Percentiles rank a stretch among this genome's conserved stretches.
Conservation (phyloP, 2,329 filamentous ascomycete species). For the Pseudogymnoascus sp. region DNA sequence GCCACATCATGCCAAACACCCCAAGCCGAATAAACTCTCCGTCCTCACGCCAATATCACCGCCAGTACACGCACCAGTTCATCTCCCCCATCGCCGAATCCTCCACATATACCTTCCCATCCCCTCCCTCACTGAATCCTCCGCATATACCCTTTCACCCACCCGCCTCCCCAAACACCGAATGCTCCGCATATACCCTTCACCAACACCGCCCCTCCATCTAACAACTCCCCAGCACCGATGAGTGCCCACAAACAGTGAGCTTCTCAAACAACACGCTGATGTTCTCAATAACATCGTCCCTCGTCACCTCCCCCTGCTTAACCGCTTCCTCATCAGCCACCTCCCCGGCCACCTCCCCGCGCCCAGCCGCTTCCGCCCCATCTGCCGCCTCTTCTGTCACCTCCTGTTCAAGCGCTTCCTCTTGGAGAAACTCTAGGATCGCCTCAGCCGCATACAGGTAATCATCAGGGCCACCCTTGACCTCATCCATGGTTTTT, state of each 20-base stretch:
- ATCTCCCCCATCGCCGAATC: too few species aligned
- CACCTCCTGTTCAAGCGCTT: not conserved
- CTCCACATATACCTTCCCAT: not conserved
- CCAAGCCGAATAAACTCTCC: not conserved
- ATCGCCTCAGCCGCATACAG: conserved; percentile 28
- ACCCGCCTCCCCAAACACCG: not conserved
- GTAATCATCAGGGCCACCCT: conserved; percentile 18
- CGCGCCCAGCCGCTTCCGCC: not conserved
- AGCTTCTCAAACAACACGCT: not conserved
- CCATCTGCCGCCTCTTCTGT: not conserved
- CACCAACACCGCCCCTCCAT: not conserved
- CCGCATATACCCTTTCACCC: not conserved
- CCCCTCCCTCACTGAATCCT: not conserved
- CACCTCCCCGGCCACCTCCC: not conserved
- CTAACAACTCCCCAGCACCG: not conserved
- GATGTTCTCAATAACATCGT: not conserved
- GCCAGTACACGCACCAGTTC: not conserved
- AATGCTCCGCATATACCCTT: not conserved
- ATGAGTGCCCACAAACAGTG: not conserved
- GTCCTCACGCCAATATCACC: not conserved
- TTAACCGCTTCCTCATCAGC: too few species aligned
- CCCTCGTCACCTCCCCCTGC: not conserved
- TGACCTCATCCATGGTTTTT: conserved; percentile 17
- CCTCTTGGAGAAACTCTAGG: conserved; percentile 25
- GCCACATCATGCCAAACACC: not conserved